Base-by-base conservation (phyloP, 1,284 basidiomycete species). In the Irpex sp. region DNA sequence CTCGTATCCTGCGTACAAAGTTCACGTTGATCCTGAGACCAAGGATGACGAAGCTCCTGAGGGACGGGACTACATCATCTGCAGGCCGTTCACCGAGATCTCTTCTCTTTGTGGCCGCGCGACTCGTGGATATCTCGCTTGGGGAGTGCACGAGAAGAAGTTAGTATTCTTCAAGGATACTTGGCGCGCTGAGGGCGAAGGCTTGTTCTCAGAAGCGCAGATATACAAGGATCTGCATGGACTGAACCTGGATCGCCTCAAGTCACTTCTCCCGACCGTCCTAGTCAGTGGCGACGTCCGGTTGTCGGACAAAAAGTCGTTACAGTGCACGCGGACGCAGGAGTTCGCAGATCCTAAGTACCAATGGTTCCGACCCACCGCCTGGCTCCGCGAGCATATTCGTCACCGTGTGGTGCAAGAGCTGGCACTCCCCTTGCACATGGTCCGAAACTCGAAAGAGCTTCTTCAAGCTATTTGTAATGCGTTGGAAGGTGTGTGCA, bases 81-180 rank as follows among this genome's bases (percentile, higher is more conserved):
- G 47, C 28, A 42, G 33, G 48, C 58, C 58, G 8, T 51, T 58
- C 35, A 18, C 19, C 5, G 47, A 53, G 36, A 18, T 45, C 7
- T n/a, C 21, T 16, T 53, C 58, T 10, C 35, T 39, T 12, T 58
- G 16, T 23, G 23, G 36, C 8, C 58, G 48, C 19, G 56, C 56
- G 14, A 57, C 56, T 8, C 14, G 36, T 10, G 56, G 56, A 9
- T 57, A 39, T 47, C 56, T 57, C 10, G 56, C 56, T 5, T 42
- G 19, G 52, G 21, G 16, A 4, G 37, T 42, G 4, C 10, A n/a
- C 10, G 36, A 57, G 10, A 21, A 12, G 5, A 16, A 35, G 12
- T 8, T 58, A 10, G 23, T 49, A 5, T 51, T 58, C 35, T 39
- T 58, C 12, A 58, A 58, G 35, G 57, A 58, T 33, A 51, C 49